Evolutionary conservation across 495 filamentous ascomycete genomes (phyloP).

Genomic region (Penicillium silybi): DNA sequence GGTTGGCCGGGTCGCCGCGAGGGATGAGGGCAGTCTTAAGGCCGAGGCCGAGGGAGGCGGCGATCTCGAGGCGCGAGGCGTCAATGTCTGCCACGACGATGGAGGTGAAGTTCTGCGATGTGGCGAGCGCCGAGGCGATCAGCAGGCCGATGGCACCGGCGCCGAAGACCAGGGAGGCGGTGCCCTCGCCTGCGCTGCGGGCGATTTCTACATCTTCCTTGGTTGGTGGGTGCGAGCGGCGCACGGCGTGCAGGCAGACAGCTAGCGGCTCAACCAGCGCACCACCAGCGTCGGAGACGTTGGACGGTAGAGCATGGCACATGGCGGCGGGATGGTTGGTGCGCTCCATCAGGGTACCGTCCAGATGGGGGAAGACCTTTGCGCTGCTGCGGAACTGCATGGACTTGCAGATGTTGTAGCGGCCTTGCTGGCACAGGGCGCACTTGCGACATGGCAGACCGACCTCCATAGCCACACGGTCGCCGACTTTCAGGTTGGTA

Average conservation of each 20-base stretch:
- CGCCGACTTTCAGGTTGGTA: conserved; percentile 48
- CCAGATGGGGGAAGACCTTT: conserved; percentile 71
- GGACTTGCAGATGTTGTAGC: conserved; percentile 82
- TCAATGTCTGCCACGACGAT: conserved; percentile 82
- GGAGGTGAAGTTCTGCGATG: conserved; percentile 63
- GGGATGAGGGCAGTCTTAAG: conserved; percentile 60
- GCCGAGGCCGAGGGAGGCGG: conserved; percentile 64
- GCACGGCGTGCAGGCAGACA: conserved; percentile 72
- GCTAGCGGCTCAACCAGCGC: conserved; percentile 76
- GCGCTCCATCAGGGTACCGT: conserved; percentile 77
- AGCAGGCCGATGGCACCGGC: conserved; percentile 79
- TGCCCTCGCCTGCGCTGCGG: conserved; percentile 22
- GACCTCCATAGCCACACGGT: conserved; percentile 79
- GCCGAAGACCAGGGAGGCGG: conserved; percentile 69
- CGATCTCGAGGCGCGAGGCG: conserved; percentile 65
- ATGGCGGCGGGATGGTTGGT: conserved; percentile 68
- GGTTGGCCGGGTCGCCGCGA: conserved; percentile 30
- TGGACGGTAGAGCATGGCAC: conserved; percentile 55
- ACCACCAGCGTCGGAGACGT: conserved; percentile 61
- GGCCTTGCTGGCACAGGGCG: conserved; percentile 58
- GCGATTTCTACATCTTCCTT: conserved; percentile 24
- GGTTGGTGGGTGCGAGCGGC: conserved; percentile 53
- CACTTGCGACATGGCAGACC: conserved; percentile 75
- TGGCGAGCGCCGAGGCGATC: conserved; percentile 56
- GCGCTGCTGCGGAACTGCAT: conserved; percentile 79